A percentile compares a stretch with the other conserved stretches of the same genome.
Conservation (phyloP, 2,329 filamentous ascomycete species). For the Juglanconis sp. region DNA sequence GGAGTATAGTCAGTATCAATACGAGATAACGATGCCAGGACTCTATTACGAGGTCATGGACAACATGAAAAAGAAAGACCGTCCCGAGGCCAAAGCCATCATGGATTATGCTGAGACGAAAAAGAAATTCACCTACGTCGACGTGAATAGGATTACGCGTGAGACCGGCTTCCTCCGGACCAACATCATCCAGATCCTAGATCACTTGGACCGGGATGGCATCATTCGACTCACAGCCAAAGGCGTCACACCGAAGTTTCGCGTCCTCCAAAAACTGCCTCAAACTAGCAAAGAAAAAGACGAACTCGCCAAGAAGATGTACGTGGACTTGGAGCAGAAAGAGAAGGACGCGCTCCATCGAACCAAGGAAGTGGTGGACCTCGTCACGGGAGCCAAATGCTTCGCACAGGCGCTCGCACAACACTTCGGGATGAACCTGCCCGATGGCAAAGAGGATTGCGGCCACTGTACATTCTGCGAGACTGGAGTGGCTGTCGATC, state of each 20-base stretch:
- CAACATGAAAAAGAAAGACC: conserved; percentile 33
- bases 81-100: conserved; percentile 41
- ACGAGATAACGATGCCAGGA: conserved; percentile 29
- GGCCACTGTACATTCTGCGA: conserved; percentile 54
- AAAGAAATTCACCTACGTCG: conserved; percentile 42
- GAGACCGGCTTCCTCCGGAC: conserved; percentile 34
- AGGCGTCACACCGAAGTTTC: conserved; percentile 53
- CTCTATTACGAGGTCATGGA: conserved; percentile 30
- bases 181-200: conserved; percentile 52
- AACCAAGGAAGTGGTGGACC: conserved; percentile 46
- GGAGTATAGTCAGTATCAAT: conserved; percentile 56
- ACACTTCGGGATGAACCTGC: conserved; percentile 56
- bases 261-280: conserved; percentile 46
- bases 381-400: conserved; percentile 51
- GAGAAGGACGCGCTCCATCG: conserved; percentile 53
- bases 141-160: conserved; percentile 40
- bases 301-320: conserved; percentile 43
- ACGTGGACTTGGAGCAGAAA: conserved; percentile 46
- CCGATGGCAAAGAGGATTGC: conserved; percentile 41
- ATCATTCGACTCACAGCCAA: conserved; percentile 48
- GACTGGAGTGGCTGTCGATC: conserved; percentile 33
- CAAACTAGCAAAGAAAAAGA: conserved; percentile 37
- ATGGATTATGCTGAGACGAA: conserved; percentile 36
- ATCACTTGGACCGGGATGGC: conserved; percentile 48
- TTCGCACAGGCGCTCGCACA: conserved; percentile 49